Conservation (phyloP, 192 early-diverging fungal species). For the Coemansia sp. region DNA sequence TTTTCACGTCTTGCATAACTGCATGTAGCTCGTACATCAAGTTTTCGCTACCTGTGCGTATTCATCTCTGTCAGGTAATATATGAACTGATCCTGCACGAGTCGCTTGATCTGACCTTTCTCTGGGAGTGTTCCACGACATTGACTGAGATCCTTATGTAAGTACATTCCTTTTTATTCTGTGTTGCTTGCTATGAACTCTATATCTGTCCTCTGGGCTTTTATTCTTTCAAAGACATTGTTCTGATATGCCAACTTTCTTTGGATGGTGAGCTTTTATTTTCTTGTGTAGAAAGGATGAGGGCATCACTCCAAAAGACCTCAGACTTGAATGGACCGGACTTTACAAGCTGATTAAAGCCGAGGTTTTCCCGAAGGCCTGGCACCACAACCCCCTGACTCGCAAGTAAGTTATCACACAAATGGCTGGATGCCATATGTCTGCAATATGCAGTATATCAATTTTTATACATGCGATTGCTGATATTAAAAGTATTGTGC, state of each 20-base stretch:
- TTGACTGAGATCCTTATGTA: conserved; percentile 72
- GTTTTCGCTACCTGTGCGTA: conserved; percentile 27
- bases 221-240: too few species aligned
- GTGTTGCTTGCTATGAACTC: neutral
- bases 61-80: conserved; percentile 52
- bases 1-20: conserved; percentile 5
- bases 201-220: neutral
- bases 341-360: conserved; percentile 64
- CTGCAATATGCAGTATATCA: neutral
- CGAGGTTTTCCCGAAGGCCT: conserved; percentile 64
- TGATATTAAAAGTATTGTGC: neutral
- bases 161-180: conserved; percentile 5
- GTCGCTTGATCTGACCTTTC: conserved; percentile 67
- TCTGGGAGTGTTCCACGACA: conserved; percentile 61
- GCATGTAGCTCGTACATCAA: conserved; percentile 45
- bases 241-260: neutral
- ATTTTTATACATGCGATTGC: neutral
- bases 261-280: neutral
- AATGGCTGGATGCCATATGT: neutral
- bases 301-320: conserved; percentile 58
- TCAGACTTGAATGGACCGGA: conserved; percentile 75
- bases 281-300: conserved; percentile 46
- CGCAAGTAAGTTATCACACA: conserved; percentile 35
- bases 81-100: conserved; percentile 66
- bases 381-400: conserved; percentile 64